Evolutionary conservation across 1,139 yeast genomes (phyloP), one percentile per base, ranked within the genome.

Genomic region (Saccharomyces hybrid): DNA sequence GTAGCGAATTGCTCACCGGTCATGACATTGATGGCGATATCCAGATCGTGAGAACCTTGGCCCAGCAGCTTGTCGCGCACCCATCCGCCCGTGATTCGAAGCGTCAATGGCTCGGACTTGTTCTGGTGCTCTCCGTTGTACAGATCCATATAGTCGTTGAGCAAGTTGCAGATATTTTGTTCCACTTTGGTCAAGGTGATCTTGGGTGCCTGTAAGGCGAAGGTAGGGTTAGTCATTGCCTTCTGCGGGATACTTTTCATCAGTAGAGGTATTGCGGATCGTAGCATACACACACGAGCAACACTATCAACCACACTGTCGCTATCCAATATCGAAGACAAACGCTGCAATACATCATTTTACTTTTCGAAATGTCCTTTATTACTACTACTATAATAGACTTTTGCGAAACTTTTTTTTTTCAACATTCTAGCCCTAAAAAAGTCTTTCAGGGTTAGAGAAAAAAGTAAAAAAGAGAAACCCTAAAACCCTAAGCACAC

Each of bases 71-170:
- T 93, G 70, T 93, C 99, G 64, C 99, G 79, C 5, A 93, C 99
- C 99, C 99, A 93, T 0, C 99, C 99, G 38, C 99, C 99, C 0
- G 98, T 91, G 62, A 93, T 87, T 59, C 99, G 72, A 23, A 91
- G 76, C 32, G 80, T 84, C 25, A 83, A 55, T 2, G 65, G 67
- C 38, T 66, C 70, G 9, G 48, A 6, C 0, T 13, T 25, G 2
- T 11, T 14, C 14, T 51, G 25, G 49, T 60, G 47, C 7, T 46
- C 47, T 5, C 52, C 38, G 50, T 66, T 66, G 49, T 64, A 67
- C 8, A 56, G 48, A 7, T 49, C 52, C 11, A 64, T 61, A 53
- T 61, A 65, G 51, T 66, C 71, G 44, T 61, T 66, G 34, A 68
- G 53, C 29, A 66, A 51, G n/a, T 54, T 49, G 53, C 71, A 68